Evolutionary conservation across 495 filamentous ascomycete species (phyloP), one percentile per base, ranked within the genome.

Genomic region (Cetradonia linearis): DNA sequence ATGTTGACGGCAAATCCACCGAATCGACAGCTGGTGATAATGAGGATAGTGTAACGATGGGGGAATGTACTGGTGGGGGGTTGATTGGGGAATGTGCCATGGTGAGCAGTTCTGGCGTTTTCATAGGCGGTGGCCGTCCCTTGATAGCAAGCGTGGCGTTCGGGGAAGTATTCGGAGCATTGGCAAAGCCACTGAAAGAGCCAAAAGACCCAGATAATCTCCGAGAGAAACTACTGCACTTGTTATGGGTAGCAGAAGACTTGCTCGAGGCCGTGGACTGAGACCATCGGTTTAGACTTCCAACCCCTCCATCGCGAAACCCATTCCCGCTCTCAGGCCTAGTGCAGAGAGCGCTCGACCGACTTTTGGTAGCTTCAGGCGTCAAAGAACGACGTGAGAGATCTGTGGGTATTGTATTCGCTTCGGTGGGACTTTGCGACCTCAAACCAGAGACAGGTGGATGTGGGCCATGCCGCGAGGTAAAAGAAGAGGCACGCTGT

Each of bases 221-320:
- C 59, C 78, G 78, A 47, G 83, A 81, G 63, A 77, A 77, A 62
- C 75, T 82, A 50, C 68, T 78, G 66, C 70, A 75, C 46, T 73
- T 70, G 59, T 77, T 74, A 52, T 74, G 70, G 14, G 63, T 63
- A 5, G 77, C 72, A 42, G 86, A 86, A 34, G 77, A 72, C 50
- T 75, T 81, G 70, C 86, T 91, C 48, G 85, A 89, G 11, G 79
- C 68, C 25, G 89, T 88, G 5, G 86, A 89, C 31, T 85, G 81
- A 31, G 87, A 91, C 89, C 87, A 92, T 57, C 88, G 84, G 71
- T 92, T 89, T 67, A 89, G 77, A 60, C 84, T 89, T 36, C 81
- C 83, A 46, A 89, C 72, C 33, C 50, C 50, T 5, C 83, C 82
- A 66, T 88, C 86, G 66, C 76, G 78, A 59, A 84, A 71, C 56